These are phyloP conservation scores for Yarrowia keelungensis DNA, from an alignment of 805 yeast genomes.

Conservation along the genomic window DNA sequence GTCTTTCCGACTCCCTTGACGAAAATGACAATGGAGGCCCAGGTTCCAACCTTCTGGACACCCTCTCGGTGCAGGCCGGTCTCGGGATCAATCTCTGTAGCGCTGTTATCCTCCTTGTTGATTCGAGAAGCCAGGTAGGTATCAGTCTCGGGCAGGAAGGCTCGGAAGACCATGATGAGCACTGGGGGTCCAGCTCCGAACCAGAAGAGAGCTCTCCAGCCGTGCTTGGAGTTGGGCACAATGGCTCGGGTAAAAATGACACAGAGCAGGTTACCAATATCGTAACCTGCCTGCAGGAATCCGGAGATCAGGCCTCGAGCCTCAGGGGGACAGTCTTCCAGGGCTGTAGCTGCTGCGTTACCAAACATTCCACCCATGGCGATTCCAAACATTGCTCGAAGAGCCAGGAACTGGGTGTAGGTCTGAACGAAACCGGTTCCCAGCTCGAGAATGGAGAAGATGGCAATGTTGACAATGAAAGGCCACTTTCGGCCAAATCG, in stretches of 20 bases:
- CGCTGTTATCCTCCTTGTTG: slow-evolving; percentile 43
- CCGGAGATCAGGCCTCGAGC: slow-evolving; percentile 72
- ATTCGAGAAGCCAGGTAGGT: slow-evolving; percentile 51
- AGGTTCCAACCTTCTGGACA: slow-evolving; percentile 38
- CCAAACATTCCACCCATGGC: slow-evolving; percentile 79
- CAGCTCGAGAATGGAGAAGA: slow-evolving; percentile 64
- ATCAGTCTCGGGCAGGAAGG: slow-evolving; percentile 65
- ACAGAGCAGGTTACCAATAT: slow-evolving; percentile 70
- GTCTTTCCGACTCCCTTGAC: slow-evolving; percentile 38
- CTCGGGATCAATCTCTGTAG: slow-evolving; percentile 40
- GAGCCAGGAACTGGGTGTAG: slow-evolving; percentile 63
- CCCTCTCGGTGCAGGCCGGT: neutral
- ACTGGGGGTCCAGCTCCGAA: slow-evolving; percentile 73
- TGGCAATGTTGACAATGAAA: slow-evolving; percentile 58
- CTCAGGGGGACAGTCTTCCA: slow-evolving; percentile 66
- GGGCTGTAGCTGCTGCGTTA: slow-evolving; percentile 67
- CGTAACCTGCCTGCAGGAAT: slow-evolving; percentile 81
- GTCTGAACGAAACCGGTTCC: slow-evolving; percentile 72
- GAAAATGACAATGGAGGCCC: slow-evolving; percentile 30
- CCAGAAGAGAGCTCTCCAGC: slow-evolving; percentile 79
- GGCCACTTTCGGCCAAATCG: slow-evolving; percentile 74
- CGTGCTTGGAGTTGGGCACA: slow-evolving; percentile 55
- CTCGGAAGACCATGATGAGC: slow-evolving; percentile 64
- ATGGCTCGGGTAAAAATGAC: slow-evolving; percentile 71
- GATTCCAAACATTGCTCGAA: slow-evolving; percentile 70